Percentiles rank a stretch among this genome's conserved stretches.
phyloP scores from a whole-genome alignment of 2,329 filamentous ascomycete genomes.

The Cordyceps cateniannulata region DNA sequence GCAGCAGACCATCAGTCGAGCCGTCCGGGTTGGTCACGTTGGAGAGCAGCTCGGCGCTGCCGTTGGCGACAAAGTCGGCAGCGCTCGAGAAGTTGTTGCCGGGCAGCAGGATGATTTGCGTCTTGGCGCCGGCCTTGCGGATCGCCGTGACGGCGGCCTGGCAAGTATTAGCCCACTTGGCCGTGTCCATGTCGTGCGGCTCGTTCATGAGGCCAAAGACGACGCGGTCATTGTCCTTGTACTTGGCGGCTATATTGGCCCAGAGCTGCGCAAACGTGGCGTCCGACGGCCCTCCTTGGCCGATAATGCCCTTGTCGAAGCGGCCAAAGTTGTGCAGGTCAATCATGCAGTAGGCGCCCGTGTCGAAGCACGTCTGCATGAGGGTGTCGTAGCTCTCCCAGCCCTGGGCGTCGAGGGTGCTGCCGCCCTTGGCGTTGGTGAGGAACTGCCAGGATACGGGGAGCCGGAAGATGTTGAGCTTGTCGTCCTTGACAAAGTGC shows the following conservation, averaged over 20 bases:
- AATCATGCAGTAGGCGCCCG: conserved; percentile 53
- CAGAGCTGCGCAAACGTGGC: conserved; percentile 53
- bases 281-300: conserved; percentile 57
- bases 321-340: conserved; percentile 55
- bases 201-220: conserved; percentile 66
- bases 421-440: conserved; percentile 44
- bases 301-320: conserved; percentile 56
- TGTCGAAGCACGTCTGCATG: conserved; percentile 48
- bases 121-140: conserved; percentile 54
- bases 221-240: conserved; percentile 46
- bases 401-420: conserved; percentile 40
- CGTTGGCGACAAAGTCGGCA: conserved; percentile 39
- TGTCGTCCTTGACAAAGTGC: conserved; percentile 45
- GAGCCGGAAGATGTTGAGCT: conserved; percentile 46
- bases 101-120: conserved; percentile 58
- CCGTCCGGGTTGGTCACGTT: conserved; percentile 54
- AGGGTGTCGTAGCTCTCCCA: conserved; percentile 47
- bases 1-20: conserved; percentile 46
- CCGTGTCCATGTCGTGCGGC: conserved; percentile 54
- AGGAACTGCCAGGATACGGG: conserved; percentile 51
- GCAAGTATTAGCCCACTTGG: conserved; percentile 51
- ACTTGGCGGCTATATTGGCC: conserved; percentile 51
- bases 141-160: conserved; percentile 61
- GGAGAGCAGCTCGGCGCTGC: conserved; percentile 44
- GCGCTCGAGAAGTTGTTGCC: conserved; percentile 54